phyloP scores from a whole-genome alignment of 495 filamentous ascomycete species.

The Trichoderma parareesei region DNA sequence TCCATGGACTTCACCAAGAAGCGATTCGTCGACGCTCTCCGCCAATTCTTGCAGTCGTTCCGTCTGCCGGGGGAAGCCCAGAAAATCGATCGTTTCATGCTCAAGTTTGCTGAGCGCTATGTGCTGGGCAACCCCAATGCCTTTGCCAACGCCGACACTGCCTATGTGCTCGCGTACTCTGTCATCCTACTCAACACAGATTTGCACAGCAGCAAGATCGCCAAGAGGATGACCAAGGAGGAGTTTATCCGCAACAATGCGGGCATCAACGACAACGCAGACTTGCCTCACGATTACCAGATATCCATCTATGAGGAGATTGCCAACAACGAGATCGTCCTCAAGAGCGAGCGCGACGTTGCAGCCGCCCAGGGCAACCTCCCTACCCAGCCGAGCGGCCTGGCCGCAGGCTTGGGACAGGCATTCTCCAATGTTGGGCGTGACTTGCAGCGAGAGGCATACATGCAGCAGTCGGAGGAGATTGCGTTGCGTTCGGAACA shows the following conservation, averaged over 20 bases:
- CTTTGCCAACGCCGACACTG: conserved; percentile 96
- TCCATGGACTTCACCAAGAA: conserved; percentile 89
- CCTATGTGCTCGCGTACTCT: conserved; percentile 91
- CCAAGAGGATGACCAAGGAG: conserved; percentile 81
- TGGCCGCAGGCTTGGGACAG: conserved; percentile 82
- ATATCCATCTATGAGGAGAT: conserved; percentile 89
- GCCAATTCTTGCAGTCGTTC: conserved; percentile 90
- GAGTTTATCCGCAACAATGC: conserved; percentile 99
- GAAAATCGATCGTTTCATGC: conserved; percentile 99
- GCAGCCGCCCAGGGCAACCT: conserved; percentile 64
- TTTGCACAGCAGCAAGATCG: conserved; percentile 82
- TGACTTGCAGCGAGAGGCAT: conserved; percentile 87
- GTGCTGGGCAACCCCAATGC: conserved; percentile 91
- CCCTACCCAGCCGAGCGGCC: conserved; percentile 52
- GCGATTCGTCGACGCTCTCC: conserved; percentile 86
- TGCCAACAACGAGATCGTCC: conserved; percentile 80
- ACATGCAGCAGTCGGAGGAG: conserved; percentile 88
- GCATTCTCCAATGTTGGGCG: conserved; percentile 83
- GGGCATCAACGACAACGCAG: conserved; percentile 94
- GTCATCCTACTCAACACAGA: conserved; percentile 97
- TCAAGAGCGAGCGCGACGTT: conserved; percentile 82
- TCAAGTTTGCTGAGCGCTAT: conserved; percentile 97
- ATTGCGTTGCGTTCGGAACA: conserved; percentile 62
- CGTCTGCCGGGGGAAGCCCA: conserved; percentile 92
- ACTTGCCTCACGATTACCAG: conserved; percentile 90